Conservation (phyloP, 345 rosid genomes). For the Salix exigua region DNA sequence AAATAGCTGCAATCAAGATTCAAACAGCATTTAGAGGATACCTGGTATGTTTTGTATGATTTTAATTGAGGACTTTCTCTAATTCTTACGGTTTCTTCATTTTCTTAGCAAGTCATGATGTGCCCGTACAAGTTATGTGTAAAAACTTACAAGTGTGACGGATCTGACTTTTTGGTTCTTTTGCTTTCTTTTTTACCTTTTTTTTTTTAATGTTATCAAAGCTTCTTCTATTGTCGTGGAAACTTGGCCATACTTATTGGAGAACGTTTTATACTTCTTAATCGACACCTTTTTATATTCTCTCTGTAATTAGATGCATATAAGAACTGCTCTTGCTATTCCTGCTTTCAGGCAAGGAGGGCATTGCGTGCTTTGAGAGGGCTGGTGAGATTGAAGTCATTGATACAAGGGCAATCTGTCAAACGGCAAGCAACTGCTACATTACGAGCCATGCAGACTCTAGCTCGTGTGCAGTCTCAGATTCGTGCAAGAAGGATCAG, state of each 20-base stretch:
- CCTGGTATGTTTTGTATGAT: constrained; percentile 42
- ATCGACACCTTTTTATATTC: neutral
- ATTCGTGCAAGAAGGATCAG: constrained; percentile 75
- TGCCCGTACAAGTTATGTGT: too few relatives aligned
- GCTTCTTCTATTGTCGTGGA: too few relatives aligned
- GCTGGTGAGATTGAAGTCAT: constrained; percentile 66
- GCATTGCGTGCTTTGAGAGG: constrained; percentile 87
- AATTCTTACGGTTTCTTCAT: neutral
- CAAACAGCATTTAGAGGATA: constrained; percentile 87
- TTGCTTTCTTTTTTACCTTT: too few relatives aligned
- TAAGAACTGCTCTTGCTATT: neutral
- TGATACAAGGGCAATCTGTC: constrained; percentile 80
- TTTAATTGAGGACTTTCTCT: neutral
- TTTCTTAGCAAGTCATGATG: neutral
- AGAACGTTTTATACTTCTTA: neutral
- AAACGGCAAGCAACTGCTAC: constrained; percentile 81
- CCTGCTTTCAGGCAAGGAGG: constrained; percentile 64
- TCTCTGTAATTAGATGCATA: neutral
- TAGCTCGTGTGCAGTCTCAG: constrained; percentile 83
- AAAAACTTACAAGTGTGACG: too few relatives aligned
- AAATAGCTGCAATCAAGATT: constrained; percentile 81
- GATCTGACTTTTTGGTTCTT: too few relatives aligned
- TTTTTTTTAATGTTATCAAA: too few relatives aligned
- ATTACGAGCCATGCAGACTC: constrained; percentile 80
- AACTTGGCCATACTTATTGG: too few relatives aligned